Evolutionary conservation across 106 monocot species (phyloP).

Genomic region (Phalaenopsis aphrodite): DNA sequence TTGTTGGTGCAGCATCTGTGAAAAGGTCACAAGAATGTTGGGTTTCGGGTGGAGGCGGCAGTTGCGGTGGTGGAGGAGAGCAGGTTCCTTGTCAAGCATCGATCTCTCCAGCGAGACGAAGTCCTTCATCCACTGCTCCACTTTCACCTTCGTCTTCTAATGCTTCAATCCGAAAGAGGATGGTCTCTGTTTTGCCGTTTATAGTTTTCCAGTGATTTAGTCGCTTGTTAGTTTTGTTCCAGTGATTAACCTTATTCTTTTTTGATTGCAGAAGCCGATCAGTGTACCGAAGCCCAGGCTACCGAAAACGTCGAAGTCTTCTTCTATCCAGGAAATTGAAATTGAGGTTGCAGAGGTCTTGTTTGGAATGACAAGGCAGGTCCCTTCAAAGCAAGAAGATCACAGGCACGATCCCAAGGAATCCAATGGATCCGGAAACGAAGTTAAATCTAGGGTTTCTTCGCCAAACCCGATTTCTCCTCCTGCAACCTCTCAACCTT

Average conservation of each 20-base stretch:
- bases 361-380: slow-evolving; percentile 77
- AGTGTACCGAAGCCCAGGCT: slow-evolving; percentile 48
- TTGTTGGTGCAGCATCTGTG: slow-evolving; percentile 50
- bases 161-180: slow-evolving; percentile 56
- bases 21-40: slow-evolving; percentile 80
- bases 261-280: slow-evolving; percentile 38
- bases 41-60: slow-evolving; percentile 42
- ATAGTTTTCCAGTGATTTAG: background rate
- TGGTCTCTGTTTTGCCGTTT: slow-evolving; percentile 16
- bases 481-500: slow-evolving; percentile 18
- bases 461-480: slow-evolving; percentile 41
- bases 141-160: slow-evolving; percentile 77
- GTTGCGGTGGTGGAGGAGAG: slow-evolving; percentile 35
- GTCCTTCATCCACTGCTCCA: slow-evolving; percentile 35
- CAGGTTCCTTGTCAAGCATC: slow-evolving; percentile 54
- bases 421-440: slow-evolving; percentile 36
- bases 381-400: slow-evolving; percentile 29
- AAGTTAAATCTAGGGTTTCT: slow-evolving; percentile 35
- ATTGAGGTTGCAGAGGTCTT: slow-evolving; percentile 96
- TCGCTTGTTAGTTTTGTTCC: background rate
- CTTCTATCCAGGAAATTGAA: slow-evolving; percentile 67
- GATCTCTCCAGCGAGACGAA: slow-evolving; percentile 50
- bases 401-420: slow-evolving; percentile 42
- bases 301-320: slow-evolving; percentile 49
- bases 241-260: background rate